Percentiles rank a stretch among this genome's conserved stretches.
These are phyloP conservation scores for Scheffersomyces coipomensis DNA, from an alignment of 805 yeast genomes.

Conservation along the genomic window DNA sequence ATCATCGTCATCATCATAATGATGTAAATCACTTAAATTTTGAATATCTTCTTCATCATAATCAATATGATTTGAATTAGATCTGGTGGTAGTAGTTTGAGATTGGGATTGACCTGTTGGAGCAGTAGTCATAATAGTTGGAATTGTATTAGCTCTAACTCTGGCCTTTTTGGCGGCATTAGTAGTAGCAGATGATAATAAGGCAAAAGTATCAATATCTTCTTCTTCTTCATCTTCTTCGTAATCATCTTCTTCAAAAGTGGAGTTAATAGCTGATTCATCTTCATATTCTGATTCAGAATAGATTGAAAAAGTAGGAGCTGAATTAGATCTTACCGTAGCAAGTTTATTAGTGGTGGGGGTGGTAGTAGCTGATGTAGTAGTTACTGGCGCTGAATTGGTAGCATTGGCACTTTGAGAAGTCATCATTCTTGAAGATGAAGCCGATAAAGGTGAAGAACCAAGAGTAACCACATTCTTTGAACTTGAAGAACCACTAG, in stretches of 20 bases:
- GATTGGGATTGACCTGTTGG: not conserved
- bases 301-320: conserved; percentile 4
- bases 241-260: conserved; percentile 12
- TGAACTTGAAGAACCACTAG: not conserved
- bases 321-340: conserved; percentile 6
- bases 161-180: not conserved
- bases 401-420: not conserved
- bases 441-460: not conserved
- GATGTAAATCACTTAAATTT: conserved; percentile 24
- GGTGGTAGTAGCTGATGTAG: not conserved
- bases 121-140: not conserved
- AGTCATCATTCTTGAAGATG: not conserved
- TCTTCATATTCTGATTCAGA: conserved; percentile 11
- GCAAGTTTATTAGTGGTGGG: not conserved
- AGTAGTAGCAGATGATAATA: not conserved
- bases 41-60: conserved; percentile 22
- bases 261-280: not conserved
- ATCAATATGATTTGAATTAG: not conserved
- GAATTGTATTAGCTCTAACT: not conserved
- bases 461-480: not conserved
- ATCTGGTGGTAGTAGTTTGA: conserved; percentile 1
- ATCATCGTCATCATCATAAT: conserved; percentile 29
- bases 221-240: conserved; percentile 21
- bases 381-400: not conserved
- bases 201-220: no score